A percentile compares a stretch with the other conserved stretches of the same genome.
phyloP scores from a whole-genome alignment of 768 basidiomycete species.

The Mycena metata region DNA sequence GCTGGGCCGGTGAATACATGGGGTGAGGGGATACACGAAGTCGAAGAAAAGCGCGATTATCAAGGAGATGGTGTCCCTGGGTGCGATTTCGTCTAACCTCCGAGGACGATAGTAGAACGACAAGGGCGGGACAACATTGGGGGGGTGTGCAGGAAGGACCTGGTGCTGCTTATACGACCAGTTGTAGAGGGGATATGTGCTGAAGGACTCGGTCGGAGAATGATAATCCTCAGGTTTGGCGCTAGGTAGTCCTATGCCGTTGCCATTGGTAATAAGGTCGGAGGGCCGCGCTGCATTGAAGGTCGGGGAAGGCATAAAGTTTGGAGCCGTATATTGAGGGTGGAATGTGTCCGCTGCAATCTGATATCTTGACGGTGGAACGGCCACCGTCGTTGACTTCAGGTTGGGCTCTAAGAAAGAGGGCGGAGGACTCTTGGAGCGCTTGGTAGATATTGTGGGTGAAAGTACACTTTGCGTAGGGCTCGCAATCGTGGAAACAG shows the following conservation, averaged over 20 bases:
- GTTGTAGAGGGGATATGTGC: conserved; percentile 75
- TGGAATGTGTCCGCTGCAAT: conserved; percentile 79
- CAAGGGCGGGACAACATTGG: conserved; percentile 70
- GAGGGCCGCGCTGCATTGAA: conserved; percentile 37
- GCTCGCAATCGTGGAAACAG: conserved; percentile 62
- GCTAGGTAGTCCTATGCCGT: conserved; percentile 20
- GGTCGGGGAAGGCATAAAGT: conserved; percentile 34
- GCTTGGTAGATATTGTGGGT: conserved; percentile 57
- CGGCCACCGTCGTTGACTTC: conserved; percentile 56
- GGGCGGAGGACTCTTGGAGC: conserved; percentile 57
- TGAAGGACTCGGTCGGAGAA: conserved; percentile 66
- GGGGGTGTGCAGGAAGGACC: conserved; percentile 55
- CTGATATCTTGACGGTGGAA: conserved; percentile 78
- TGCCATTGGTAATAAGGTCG: conserved; percentile 37
- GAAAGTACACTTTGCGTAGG: conserved; percentile 64
- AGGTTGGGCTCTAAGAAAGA: conserved; percentile 69
- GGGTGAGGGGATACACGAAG: conserved; percentile 92
- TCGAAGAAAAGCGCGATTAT: conserved; percentile 94
- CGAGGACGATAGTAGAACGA: conserved; percentile 82
- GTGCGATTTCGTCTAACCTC: conserved; percentile 85
- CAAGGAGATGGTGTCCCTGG: conserved; percentile 82
- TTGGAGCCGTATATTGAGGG: conserved; percentile 62
- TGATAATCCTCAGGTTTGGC: conserved; percentile 58
- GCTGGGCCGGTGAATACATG: conserved; percentile 92
- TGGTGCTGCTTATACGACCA: conserved; percentile 82